These are phyloP conservation scores for Scedosporium aurantiacum DNA, from an alignment of 2,329 filamentous ascomycete species.

Conservation along the genomic window DNA sequence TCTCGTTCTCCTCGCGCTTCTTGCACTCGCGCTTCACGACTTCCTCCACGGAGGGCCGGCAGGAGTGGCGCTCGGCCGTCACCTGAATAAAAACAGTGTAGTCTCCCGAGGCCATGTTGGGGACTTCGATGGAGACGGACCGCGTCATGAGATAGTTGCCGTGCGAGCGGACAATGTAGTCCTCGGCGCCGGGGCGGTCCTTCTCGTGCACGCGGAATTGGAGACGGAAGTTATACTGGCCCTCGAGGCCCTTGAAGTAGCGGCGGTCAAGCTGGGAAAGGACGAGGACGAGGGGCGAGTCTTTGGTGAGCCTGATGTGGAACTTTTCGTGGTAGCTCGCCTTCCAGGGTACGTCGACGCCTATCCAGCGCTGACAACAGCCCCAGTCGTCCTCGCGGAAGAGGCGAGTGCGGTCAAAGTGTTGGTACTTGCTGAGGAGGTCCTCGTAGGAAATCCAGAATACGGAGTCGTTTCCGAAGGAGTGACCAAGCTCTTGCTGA, in stretches of 20 bases:
- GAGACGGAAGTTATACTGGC: slow-evolving; percentile 42
- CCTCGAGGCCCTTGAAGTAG: slow-evolving; percentile 50
- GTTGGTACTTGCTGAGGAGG: slow-evolving; percentile 49
- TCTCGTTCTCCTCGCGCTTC: slow-evolving; percentile 36
- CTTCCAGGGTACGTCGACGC: slow-evolving; percentile 51
- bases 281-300: slow-evolving; percentile 47
- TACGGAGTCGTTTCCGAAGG: slow-evolving; percentile 50
- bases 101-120: slow-evolving; percentile 41
- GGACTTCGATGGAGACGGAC: slow-evolving; percentile 47
- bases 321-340: slow-evolving; percentile 52
- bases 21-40: slow-evolving; percentile 42
- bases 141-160: slow-evolving; percentile 47
- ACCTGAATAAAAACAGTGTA: slow-evolving; percentile 48
- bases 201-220: slow-evolving; percentile 39
- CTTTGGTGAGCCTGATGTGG: slow-evolving; percentile 41
- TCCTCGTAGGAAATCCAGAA: slow-evolving; percentile 56
- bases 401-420: slow-evolving; percentile 50
- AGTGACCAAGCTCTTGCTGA: slow-evolving; percentile 45
- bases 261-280: slow-evolving; percentile 51
- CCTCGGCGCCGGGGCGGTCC: slow-evolving; percentile 34
- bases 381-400: slow-evolving; percentile 49
- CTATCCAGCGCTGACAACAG: slow-evolving; percentile 48
- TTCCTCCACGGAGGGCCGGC: slow-evolving; percentile 37
- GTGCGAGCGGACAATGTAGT: slow-evolving; percentile 49
- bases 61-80: slow-evolving; percentile 34